Base-by-base conservation (phyloP, 1,139 yeast genomes). In the Blastobotrys capitulatus region DNA sequence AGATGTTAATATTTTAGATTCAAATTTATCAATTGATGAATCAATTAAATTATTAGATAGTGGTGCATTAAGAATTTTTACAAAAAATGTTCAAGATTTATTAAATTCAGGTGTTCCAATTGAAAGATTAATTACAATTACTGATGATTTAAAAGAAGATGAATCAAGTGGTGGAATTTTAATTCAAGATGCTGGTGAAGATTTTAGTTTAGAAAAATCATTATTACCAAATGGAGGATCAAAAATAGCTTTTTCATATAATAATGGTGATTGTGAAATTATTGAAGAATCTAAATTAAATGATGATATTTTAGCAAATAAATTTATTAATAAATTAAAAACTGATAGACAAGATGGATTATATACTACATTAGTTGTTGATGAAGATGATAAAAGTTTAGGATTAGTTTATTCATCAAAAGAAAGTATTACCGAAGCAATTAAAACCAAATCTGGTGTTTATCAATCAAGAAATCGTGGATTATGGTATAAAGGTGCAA, bases 401-500 rank as follows among this genome's bases (percentile, higher is more conserved):
- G 99, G 98, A 2, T 76, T 92, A 29, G 97, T 92, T 6, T 92
- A 89, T 70, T 90, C 97, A 0, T 88, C 96, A 0, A 70, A 71
- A 39, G 90, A 83, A 56, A 87, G 96, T 35, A 80, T 94, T 57
- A 71, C 76, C 46, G 94, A 86, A 59, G 92, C 97, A 4, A 78
- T 92, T 57, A 79, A 80, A 53, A 86, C 87, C 37, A 78, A 80
- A 44, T 81, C 86, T 13, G 99, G 99, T 47, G 96, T 92, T 8
- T 92, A 92, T 69, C 97, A 86, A 68, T 88, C 96, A 6, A 83
- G 98, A 59, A 82, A 83, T 57, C 83, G 84, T 53, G 88, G 94
- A 22, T 76, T 92, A 52, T 92, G 99, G 98, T 86, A 85, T 68
- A 92, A 92, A 68, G 99, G 98, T 36, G 86, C 86, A 52, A 86